These are phyloP conservation scores for Patellaria atrata DNA, from an alignment of 495 filamentous ascomycete genomes.

Conservation along the genomic window DNA sequence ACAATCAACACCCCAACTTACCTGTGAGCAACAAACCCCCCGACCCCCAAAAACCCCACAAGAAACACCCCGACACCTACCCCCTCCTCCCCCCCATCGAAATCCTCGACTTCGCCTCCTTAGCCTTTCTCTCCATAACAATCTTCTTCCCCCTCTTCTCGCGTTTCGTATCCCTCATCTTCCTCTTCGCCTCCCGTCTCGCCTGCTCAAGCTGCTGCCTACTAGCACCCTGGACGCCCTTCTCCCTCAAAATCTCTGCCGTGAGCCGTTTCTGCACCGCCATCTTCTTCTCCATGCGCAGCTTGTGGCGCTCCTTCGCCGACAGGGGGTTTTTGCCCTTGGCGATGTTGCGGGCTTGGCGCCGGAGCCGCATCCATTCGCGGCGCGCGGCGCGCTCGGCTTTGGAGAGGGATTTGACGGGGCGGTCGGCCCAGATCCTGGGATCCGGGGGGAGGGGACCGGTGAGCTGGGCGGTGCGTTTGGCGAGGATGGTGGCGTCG, in stretches of 20 bases:
- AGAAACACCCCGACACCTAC: neutral
- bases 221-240: conserved; percentile 1
- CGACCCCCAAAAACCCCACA: too few relatives aligned
- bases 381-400: conserved; percentile 14
- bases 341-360: conserved; percentile 1
- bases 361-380: neutral
- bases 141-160: conserved; percentile 14
- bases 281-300: conserved; percentile 5
- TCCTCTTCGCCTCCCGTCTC: conserved; percentile 12
- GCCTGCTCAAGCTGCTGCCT: conserved; percentile 11
- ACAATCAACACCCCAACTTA: too few relatives aligned
- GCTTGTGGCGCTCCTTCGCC: too few relatives aligned
- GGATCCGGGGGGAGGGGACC: conserved; percentile 15
- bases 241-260: conserved; percentile 1
- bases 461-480: conserved; percentile 4
- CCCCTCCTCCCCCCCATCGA: neutral
- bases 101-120: neutral
- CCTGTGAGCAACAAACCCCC: too few relatives aligned
- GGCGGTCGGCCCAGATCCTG: conserved; percentile 12
- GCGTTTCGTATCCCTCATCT: conserved; percentile 19
- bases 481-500: conserved; percentile 4
- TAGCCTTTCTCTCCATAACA: conserved; percentile 4
- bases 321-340: neutral
- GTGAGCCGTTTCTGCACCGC: neutral
- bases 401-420: conserved; percentile 13